Evolutionary conservation across 768 basidiomycete species (phyloP).

Genomic region (Trametes coccinea): DNA sequence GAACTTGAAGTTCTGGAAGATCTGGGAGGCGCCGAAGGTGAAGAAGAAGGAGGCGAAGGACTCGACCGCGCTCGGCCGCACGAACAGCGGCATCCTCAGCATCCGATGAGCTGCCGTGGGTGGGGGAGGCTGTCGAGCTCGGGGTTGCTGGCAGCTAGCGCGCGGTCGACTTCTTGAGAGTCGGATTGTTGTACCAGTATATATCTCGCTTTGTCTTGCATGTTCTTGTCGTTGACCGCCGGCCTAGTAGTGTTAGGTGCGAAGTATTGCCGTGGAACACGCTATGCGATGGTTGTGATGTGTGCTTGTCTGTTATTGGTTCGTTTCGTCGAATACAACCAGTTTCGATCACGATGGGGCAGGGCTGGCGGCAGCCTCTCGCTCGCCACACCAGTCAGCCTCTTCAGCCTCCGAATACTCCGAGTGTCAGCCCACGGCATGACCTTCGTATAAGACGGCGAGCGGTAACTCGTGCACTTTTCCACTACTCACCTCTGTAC

Average conservation of each 20-base stretch:
- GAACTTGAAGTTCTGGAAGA: constrained; percentile 94
- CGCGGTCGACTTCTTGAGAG: neutral
- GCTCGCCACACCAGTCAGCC: neutral
- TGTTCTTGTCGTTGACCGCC: neutral
- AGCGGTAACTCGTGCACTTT: too few species aligned
- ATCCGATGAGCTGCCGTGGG: constrained; percentile 22
- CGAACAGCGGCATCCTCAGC: constrained; percentile 28
- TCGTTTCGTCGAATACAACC: neutral
- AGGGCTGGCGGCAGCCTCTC: neutral
- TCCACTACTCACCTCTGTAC: too few species aligned
- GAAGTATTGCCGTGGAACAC: too few species aligned
- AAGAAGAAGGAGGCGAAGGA: constrained; percentile 51
- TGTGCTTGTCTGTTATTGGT: neutral
- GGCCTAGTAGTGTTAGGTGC: neutral
- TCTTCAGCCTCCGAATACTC: neutral
- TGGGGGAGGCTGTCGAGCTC: neutral
- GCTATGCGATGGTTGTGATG: too few species aligned
- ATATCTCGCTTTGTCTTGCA: constrained; percentile 18
- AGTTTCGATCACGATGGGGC: neutral
- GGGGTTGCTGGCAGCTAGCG: too few species aligned
- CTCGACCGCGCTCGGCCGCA: constrained; percentile 30
- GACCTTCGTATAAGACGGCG: too few species aligned
- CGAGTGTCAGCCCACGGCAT: neutral
- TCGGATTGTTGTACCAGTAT: constrained; percentile 13
- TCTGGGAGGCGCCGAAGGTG: constrained; percentile 65